These are phyloP conservation scores for Mycena indigotica DNA, from an alignment of 768 basidiomycete species.

Conservation along the genomic window DNA sequence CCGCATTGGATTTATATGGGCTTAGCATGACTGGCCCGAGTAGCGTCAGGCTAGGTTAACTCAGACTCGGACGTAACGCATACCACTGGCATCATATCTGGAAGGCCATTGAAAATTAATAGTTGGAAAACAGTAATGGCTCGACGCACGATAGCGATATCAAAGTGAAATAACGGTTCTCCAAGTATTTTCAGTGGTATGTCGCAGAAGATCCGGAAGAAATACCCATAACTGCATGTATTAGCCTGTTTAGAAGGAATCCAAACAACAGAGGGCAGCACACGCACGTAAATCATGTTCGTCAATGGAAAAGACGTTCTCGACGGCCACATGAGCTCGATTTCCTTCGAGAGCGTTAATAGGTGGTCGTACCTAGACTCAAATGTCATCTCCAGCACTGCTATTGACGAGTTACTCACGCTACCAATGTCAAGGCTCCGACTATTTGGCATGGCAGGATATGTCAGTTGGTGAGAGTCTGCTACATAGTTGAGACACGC, in stretches of 20 bases:
- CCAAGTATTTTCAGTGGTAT: neutral
- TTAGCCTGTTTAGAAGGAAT: neutral
- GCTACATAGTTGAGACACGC: neutral
- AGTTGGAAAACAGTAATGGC: neutral
- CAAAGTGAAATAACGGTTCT: conserved; percentile 22
- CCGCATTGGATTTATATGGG: conserved; percentile 16
- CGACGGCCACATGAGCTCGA: conserved; percentile 19
- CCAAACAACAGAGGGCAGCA: neutral
- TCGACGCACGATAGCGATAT: conserved; percentile 7
- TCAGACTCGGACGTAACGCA: neutral
- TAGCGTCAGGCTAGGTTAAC: too few relatives aligned
- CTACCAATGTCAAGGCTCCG: neutral
- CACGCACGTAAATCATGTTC: conserved; percentile 14
- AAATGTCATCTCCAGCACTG: neutral
- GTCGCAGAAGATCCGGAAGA: neutral
- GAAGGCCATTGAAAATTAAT: neutral
- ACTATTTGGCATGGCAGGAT: neutral
- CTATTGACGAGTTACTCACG: neutral
- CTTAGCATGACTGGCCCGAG: conserved; percentile 13
- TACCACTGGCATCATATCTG: conserved; percentile 18
- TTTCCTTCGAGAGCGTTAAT: conserved; percentile 13
- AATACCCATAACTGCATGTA: conserved; percentile 6
- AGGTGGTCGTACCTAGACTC: conserved; percentile 16
- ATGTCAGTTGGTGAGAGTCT: neutral
- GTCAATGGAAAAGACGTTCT: neutral